Evolutionary conservation across 2,329 filamentous ascomycete species (phyloP), one percentile per base, ranked within the genome.

Genomic region (Fusarium fracticaudum): DNA sequence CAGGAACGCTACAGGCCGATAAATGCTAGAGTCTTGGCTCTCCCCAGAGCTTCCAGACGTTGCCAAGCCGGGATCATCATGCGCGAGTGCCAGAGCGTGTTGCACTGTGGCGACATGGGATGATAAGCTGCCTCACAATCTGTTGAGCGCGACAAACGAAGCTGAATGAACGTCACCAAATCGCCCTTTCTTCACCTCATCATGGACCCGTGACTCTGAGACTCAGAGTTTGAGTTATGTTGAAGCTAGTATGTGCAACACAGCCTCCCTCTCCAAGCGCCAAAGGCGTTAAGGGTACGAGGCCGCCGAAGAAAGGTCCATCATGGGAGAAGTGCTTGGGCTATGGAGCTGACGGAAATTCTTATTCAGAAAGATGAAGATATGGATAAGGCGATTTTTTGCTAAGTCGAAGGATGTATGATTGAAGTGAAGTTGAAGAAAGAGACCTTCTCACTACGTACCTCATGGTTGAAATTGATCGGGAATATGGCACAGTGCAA

Each of bases 241-340:
- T 53, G 53, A 47, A 60, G 61, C 35, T 64, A 58, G 62, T 44
- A 38, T 29, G 55, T 29, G 11, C n/a, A 41, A 69, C 76, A 74
- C 76, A 76, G 74, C 76, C 74, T 75, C 74, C 43, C 38, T 59
- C 35, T 37, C 35, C 44, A 55, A 66, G 75, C 71, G 73, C 60
- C 55, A 37, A 60, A 53, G 48, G 35, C 51, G 64, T 66, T 44
- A 60, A 38, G 37, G 31, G 54, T 60, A 62, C 73, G 75, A 77
- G 75, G 75, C 76, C 75, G 67, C 75, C 76, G 18, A 26, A 50
- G 40, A 51, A 60, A 63, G 58, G 54, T 47, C 14, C 41, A 38
- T 41, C 31, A 24, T 17, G 41, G 55, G 31, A 22, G 31, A 53
- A 24, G n/a, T 35, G 48, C 31, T 18, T 31, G 20, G n/a, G 48